Evolutionary conservation across 1,284 basidiomycete genomes (phyloP).

Genomic region (Phylloboletellus chloephorus): DNA sequence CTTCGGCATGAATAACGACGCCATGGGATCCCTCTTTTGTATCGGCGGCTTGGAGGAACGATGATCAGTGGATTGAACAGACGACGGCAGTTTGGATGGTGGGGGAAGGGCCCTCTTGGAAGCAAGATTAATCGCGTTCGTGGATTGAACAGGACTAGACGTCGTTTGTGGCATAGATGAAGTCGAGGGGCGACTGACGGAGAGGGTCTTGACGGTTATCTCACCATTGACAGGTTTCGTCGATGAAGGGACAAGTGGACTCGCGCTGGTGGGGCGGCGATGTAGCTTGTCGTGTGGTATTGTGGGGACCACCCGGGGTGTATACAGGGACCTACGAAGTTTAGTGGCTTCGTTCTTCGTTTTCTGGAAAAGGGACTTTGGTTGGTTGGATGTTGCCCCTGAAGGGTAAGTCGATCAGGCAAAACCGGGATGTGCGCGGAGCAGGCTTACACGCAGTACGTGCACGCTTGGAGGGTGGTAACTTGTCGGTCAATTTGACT

Average conservation of each 20-base stretch:
- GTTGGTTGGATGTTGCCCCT: conserved; percentile 48
- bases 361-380: conserved; percentile 72
- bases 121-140: conserved; percentile 11
- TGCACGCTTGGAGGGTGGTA: conserved; percentile 57
- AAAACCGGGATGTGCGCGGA: not conserved
- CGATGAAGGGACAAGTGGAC: conserved; percentile 32
- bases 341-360: conserved; percentile 63
- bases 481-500: conserved; percentile 62
- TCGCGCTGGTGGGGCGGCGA: conserved; percentile 35
- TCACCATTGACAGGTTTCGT: conserved; percentile 32
- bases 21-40: conserved; percentile 58
- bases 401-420: conserved; percentile 13
- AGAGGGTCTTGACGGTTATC: conserved; percentile 41
- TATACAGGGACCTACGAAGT: conserved; percentile 57
- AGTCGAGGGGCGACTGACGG: conserved; percentile 29
- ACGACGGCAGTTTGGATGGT: conserved; percentile 13
- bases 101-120: conserved; percentile 17
- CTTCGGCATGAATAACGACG: conserved; percentile 70
- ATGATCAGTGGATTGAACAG: conserved; percentile 16
- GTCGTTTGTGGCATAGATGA: conserved; percentile 16
- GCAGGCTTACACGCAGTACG: conserved; percentile 45
- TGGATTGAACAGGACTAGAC: conserved; percentile 11
- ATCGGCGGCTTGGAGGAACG: conserved; percentile 34
- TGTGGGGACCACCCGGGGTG: conserved; percentile 45
- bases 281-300: conserved; percentile 44